Evolutionary conservation across 2,329 filamentous ascomycete genomes (phyloP).

Genomic region (Ramularia endophylla): DNA sequence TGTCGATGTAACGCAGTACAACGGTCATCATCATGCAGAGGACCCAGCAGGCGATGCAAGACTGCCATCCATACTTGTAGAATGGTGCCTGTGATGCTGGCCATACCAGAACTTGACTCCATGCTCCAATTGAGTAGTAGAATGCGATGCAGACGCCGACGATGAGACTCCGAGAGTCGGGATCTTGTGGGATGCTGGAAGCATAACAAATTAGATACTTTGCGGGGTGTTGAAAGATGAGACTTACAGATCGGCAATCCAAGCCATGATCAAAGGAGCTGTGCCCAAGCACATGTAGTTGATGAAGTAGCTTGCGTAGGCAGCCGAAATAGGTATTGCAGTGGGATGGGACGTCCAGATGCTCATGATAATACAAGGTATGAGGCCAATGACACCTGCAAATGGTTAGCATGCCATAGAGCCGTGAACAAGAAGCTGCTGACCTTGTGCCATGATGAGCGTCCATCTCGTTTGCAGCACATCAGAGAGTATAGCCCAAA

Average conservation of each 20-base stretch:
- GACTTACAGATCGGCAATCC: conserved; percentile 43
- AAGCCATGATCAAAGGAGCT: conserved; percentile 48
- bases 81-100: conserved; percentile 47
- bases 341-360: conserved; percentile 46
- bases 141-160: conserved; percentile 46
- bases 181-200: conserved; percentile 40
- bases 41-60: conserved; percentile 40
- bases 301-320: conserved; percentile 50
- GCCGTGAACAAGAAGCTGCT: neutral
- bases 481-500: conserved; percentile 50
- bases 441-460: conserved; percentile 43
- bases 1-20: conserved; percentile 40
- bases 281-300: conserved; percentile 45
- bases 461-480: conserved; percentile 46
- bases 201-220: neutral
- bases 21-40: conserved; percentile 44
- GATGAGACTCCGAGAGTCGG: conserved; percentile 45
- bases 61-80: conserved; percentile 47
- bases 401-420: neutral
- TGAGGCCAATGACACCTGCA: conserved; percentile 37
- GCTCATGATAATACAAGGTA: conserved; percentile 48
- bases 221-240: neutral
- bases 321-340: conserved; percentile 39
- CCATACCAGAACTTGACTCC: conserved; percentile 50
- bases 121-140: conserved; percentile 47